Conservation (phyloP, 1,284 basidiomycete genomes). For the Salmacisia buchloeana region DNA sequence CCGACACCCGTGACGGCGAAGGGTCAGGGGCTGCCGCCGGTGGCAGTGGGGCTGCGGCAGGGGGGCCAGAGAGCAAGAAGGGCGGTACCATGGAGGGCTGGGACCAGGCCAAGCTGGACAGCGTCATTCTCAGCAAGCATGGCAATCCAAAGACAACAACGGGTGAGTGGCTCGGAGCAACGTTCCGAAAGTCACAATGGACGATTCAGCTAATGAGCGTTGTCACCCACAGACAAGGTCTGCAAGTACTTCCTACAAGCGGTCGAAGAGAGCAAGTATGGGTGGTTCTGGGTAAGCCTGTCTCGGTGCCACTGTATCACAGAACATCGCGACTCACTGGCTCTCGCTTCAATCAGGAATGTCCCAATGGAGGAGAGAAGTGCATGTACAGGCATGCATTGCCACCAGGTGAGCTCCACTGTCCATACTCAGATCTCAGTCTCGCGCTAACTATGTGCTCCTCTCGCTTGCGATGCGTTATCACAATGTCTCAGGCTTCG, state of each 20-base stretch:
- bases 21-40: constrained; percentile 14
- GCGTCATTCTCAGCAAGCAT: constrained; percentile 78
- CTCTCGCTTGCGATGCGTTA: constrained; percentile 7
- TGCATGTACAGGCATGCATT: constrained; percentile 95
- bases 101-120: constrained; percentile 87
- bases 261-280: constrained; percentile 84
- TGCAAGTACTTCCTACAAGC: constrained; percentile 97
- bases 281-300: constrained; percentile 76
- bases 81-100: constrained; percentile 97
- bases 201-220: constrained; percentile 7
- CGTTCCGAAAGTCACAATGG: constrained; percentile 5
- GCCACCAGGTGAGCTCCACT: constrained; percentile 71
- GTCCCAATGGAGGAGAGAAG: constrained; percentile 58
- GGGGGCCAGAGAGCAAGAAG: constrained; percentile 54
- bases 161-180: constrained; percentile 42
- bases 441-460: no score
- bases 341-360: constrained; percentile 62
- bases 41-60: constrained; percentile 9
- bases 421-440: neutral
- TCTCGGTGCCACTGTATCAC: constrained; percentile 64
- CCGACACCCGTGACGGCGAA: constrained; percentile 66
- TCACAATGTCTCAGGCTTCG: neutral
- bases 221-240: constrained; percentile 62
- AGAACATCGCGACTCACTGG: constrained; percentile 52
- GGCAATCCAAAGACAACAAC: constrained; percentile 89